phyloP scores from a whole-genome alignment of 2,329 filamentous ascomycete species.

The Trichoderma koningiopsis region DNA sequence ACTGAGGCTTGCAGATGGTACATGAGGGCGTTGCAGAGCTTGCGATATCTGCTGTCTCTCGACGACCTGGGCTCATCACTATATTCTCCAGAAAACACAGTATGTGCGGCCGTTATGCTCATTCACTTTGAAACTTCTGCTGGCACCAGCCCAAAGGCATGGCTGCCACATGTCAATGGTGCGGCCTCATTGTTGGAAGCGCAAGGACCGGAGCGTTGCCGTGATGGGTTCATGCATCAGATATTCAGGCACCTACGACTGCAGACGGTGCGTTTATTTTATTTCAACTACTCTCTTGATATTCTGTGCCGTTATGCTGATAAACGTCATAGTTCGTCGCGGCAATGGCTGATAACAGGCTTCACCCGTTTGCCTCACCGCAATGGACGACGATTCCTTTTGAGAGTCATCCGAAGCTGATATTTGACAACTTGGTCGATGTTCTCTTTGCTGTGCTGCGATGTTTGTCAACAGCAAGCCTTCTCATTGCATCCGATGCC shows the following conservation, averaged over 20 bases:
- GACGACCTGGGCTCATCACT: not conserved
- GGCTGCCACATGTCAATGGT: conserved; percentile 24
- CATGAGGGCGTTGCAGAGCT: conserved; percentile 18
- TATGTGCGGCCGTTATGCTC: conserved; percentile 29
- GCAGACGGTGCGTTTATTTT: conserved; percentile 20
- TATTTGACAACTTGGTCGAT: conserved; percentile 52
- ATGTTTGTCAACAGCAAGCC: conserved; percentile 17
- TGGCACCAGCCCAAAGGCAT: conserved; percentile 22
- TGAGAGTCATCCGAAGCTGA: conserved; percentile 47
- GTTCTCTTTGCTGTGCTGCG: conserved; percentile 34
- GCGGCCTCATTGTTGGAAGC: conserved; percentile 24
- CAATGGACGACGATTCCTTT: conserved; percentile 52
- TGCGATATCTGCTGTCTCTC: conserved; percentile 1
- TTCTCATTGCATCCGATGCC: not conserved
- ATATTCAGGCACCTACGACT: conserved; percentile 27
- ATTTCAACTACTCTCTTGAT: fast-evolving
- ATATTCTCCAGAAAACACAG: conserved; percentile 8
- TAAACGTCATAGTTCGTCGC: conserved; percentile 18
- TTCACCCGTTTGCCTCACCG: conserved; percentile 41
- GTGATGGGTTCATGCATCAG: conserved; percentile 25
- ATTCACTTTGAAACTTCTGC: conserved; percentile 28
- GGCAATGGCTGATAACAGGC: conserved; percentile 25
- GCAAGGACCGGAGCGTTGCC: conserved; percentile 23
- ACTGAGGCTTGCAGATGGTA: conserved; percentile 27
- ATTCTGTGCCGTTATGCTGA: not conserved